A percentile compares a stretch with the other conserved stretches of the same genome.
phyloP scores from a whole-genome alignment of 2,329 filamentous ascomycete genomes.

The Cytospora mali region DNA sequence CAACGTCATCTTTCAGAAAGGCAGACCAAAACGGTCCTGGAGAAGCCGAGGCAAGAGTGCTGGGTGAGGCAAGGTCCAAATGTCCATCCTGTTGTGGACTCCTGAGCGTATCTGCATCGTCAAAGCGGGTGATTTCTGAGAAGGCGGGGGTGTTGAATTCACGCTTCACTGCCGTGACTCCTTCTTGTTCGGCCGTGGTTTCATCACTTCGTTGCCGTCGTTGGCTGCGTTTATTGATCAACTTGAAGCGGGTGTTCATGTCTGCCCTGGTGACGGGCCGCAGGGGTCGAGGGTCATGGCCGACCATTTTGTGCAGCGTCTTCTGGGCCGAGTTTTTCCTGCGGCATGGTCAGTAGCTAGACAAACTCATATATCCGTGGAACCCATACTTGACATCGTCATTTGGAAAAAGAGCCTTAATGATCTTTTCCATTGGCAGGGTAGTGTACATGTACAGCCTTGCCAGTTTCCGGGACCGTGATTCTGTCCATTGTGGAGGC shows the following conservation, averaged over 20 bases:
- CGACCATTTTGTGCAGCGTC: conserved; percentile 57
- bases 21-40: conserved; percentile 9
- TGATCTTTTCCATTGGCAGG: conserved; percentile 54
- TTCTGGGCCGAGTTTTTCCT: conserved; percentile 63
- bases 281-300: conserved; percentile 62
- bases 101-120: conserved; percentile 9
- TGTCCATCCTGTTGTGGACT: conserved; percentile 20
- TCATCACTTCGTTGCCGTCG: conserved; percentile 34
- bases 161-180: conserved; percentile 12
- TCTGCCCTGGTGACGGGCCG: conserved; percentile 54
- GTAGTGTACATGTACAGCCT: conserved; percentile 61
- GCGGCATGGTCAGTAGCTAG: conserved; percentile 28
- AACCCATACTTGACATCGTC: conserved; percentile 42
- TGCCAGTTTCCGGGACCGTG: conserved; percentile 55
- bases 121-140: conserved; percentile 17
- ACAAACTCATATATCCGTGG: conserved; percentile 36
- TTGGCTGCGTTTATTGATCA: conserved; percentile 39
- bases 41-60: conserved; percentile 19
- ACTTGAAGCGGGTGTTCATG: conserved; percentile 53
- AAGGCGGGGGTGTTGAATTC: conserved; percentile 23
- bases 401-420: conserved; percentile 46
- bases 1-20: conserved; percentile 14
- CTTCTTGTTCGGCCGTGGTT: conserved; percentile 21
- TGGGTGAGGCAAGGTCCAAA: conserved; percentile 22
- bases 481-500: conserved; percentile 58